Percentiles rank a stretch among this genome's conserved stretches.
These are phyloP conservation scores for Trametes sanguinea DNA, from an alignment of 768 basidiomycete genomes.

Conservation along the genomic window DNA sequence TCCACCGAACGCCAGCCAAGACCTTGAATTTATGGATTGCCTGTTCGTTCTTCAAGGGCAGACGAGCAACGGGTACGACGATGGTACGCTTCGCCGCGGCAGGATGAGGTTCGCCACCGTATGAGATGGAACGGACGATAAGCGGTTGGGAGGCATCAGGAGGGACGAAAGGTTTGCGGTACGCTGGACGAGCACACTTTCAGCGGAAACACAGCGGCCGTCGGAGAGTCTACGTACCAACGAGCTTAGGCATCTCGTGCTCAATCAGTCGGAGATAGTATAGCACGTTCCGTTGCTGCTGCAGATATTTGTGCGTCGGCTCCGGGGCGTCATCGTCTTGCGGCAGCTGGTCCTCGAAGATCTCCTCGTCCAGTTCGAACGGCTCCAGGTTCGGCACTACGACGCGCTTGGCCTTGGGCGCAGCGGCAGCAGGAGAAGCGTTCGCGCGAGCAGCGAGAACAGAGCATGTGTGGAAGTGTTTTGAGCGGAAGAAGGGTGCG, in stretches of 20 bases:
- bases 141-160: conserved; percentile 61
- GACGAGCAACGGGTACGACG: conserved; percentile 70
- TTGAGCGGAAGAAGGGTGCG: conserved; percentile 31
- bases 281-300: conserved; percentile 71
- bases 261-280: conserved; percentile 86
- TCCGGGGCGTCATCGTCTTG: conserved; percentile 67
- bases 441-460: conserved; percentile 12
- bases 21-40: conserved; percentile 86
- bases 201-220: conserved; percentile 8
- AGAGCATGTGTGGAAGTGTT: conserved; percentile 12
- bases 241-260: conserved; percentile 84
- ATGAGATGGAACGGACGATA: conserved; percentile 74
- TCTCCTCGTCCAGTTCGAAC: conserved; percentile 21
- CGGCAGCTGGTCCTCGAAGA: conserved; percentile 27
- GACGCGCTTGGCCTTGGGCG: conserved; percentile 19
- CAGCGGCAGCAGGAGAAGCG: conserved; percentile 15
- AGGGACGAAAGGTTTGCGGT: conserved; percentile 76
- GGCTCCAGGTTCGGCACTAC: conserved; percentile 17
- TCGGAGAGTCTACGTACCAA: conserved; percentile 51
- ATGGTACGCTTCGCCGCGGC: conserved; percentile 69
- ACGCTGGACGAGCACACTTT: conserved; percentile 52
- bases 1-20: conserved; percentile 88
- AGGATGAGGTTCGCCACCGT: conserved; percentile 76
- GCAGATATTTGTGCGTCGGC: conserved; percentile 69
- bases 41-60: conserved; percentile 63